Conservation (phyloP, 2,329 filamentous ascomycete genomes). For the Diplodia sapinea region DNA sequence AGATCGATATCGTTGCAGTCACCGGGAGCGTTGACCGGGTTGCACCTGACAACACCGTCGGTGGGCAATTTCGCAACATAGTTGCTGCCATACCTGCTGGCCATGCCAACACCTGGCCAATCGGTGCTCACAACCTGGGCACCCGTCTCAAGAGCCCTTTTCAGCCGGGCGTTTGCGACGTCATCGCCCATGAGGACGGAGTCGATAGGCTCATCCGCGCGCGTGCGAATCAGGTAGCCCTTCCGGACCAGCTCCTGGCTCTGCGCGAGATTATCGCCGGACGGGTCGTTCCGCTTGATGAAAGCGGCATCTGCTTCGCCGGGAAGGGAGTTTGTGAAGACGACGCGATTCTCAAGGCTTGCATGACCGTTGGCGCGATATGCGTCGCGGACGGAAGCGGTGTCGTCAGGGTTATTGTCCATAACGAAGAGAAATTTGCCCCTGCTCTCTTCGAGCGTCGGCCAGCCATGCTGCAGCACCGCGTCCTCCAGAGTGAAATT, state of each 20-base stretch:
- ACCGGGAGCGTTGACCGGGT: constrained; percentile 46
- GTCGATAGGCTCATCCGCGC: constrained; percentile 54
- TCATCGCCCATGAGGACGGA: constrained; percentile 51
- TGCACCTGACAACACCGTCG: constrained; percentile 45
- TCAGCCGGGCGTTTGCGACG: constrained; percentile 48
- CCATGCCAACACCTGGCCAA: constrained; percentile 56
- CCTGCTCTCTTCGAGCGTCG: constrained; percentile 51
- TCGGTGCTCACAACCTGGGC: constrained; percentile 60
- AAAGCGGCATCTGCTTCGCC: constrained; percentile 56
- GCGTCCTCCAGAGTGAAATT: constrained; percentile 55
- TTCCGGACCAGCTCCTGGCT: constrained; percentile 55
- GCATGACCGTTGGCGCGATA: constrained; percentile 47
- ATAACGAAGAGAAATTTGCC: constrained; percentile 59
- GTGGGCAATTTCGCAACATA: constrained; percentile 49
- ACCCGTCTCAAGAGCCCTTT: constrained; percentile 53
- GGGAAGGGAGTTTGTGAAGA: constrained; percentile 58
- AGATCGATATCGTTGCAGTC: constrained; percentile 36
- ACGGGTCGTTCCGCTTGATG: constrained; percentile 57
- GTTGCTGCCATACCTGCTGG: constrained; percentile 55
- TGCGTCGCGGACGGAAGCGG: constrained; percentile 43
- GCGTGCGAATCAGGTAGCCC: constrained; percentile 58
- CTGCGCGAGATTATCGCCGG: constrained; percentile 44
- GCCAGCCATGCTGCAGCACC: constrained; percentile 57
- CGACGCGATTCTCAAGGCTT: constrained; percentile 52
- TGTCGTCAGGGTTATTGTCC: constrained; percentile 49